Conservation (phyloP, 2,329 filamentous ascomycete species). For the Ophiostoma montium region DNA sequence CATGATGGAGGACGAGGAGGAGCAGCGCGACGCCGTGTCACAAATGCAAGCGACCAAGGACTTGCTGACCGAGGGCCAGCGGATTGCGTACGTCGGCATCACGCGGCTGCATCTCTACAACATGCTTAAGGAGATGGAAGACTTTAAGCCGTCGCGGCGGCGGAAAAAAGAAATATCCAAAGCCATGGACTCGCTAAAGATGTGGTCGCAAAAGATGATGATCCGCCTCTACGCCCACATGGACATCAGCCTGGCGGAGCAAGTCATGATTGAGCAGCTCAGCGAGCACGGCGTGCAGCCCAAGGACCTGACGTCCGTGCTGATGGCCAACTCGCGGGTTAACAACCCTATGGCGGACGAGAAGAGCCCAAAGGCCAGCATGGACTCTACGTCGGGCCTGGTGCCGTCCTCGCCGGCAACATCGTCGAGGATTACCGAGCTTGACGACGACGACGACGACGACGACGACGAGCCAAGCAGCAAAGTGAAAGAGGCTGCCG, state of each 20-base stretch:
- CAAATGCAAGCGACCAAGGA: slow-evolving; percentile 96
- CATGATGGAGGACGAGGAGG: slow-evolving; percentile 58
- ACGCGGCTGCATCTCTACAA: slow-evolving; percentile 66
- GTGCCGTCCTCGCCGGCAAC: neutral
- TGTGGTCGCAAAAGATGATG: slow-evolving; percentile 99
- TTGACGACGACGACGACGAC: slow-evolving; percentile 4
- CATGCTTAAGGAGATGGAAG: slow-evolving; percentile 57
- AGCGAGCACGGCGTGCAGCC: slow-evolving; percentile 83
- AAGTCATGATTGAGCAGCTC: slow-evolving; percentile 97
- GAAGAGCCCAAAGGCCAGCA: slow-evolving; percentile 17
- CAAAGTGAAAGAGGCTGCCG: neutral
- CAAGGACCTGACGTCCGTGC: slow-evolving; percentile 63
- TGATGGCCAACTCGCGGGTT: slow-evolving; percentile 86
- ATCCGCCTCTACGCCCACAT: slow-evolving; percentile 86
- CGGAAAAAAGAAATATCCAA: slow-evolving; percentile 58
- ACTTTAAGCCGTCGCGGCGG: slow-evolving; percentile 41
- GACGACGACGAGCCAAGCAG: neutral
- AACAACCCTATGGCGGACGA: slow-evolving; percentile 69
- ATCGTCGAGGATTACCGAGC: slow-evolving; percentile 1
- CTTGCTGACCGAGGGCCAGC: slow-evolving; percentile 84
- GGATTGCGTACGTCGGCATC: slow-evolving; percentile 89
- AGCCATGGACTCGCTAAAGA: slow-evolving; percentile 65
- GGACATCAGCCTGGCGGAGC: slow-evolving; percentile 84
- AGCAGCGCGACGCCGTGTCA: slow-evolving; percentile 68
- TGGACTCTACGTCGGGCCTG: neutral